These are phyloP conservation scores for Thalassiosira profunda DNA, from an alignment of 108 stramenopile genomes.

Conservation along the genomic window DNA sequence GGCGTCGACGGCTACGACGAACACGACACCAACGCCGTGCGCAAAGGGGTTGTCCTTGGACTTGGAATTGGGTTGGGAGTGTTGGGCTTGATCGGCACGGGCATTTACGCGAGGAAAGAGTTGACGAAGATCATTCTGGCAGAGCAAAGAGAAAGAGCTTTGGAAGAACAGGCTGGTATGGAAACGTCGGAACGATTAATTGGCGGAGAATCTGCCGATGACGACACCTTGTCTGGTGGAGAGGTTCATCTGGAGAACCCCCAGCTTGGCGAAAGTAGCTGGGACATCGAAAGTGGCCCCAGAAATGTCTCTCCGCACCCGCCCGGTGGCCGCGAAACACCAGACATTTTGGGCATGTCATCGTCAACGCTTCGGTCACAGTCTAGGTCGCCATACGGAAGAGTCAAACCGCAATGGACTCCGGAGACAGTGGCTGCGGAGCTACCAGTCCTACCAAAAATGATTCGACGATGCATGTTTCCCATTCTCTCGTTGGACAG, in stretches of 20 bases:
- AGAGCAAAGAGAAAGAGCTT: constrained; percentile 21
- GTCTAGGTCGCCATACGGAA: neutral
- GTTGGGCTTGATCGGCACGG: constrained; percentile 40
- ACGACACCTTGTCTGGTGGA: neutral
- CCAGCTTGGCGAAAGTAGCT: constrained; percentile 3
- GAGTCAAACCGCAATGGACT: constrained; percentile 21
- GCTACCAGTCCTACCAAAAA: constrained; percentile 35
- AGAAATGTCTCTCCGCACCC: neutral
- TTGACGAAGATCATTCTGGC: constrained; percentile 46
- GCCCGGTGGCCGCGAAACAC: neutral
- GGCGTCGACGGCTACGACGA: constrained; percentile 47
- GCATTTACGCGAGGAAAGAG: constrained; percentile 39
- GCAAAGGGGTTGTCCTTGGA: constrained; percentile 35
- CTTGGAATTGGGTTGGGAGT: constrained; percentile 34
- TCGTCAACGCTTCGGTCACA: neutral
- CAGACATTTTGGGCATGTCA: neutral
- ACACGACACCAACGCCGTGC: constrained; percentile 18
- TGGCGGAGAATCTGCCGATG: neutral
- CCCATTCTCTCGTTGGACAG: too few relatives aligned
- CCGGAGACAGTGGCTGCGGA: constrained; percentile 20
- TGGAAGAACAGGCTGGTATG: constrained; percentile 15
- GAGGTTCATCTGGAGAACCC: constrained; percentile 34
- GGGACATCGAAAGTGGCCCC: neutral
- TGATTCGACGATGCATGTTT: constrained; percentile 7
- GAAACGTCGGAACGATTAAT: constrained; percentile 1